Percentiles rank a stretch among this genome's conserved stretches.
Conservation (phyloP, 1,139 yeast genomes). For the Geotrichum fermentans region DNA sequence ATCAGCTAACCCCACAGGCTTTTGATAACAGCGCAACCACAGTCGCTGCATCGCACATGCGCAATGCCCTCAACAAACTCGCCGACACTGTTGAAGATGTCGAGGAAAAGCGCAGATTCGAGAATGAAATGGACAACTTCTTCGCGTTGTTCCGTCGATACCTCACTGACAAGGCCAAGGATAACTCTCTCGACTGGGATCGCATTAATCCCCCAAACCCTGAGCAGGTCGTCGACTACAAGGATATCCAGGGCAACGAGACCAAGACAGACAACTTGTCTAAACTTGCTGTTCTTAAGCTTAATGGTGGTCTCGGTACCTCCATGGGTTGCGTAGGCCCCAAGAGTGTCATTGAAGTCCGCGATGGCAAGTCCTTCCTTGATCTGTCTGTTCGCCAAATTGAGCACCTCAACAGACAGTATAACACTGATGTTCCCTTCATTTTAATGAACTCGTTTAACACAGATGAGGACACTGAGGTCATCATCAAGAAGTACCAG, state of each 20-base stretch:
- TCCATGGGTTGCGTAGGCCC: slow-evolving; percentile 99
- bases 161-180: slow-evolving; percentile 81
- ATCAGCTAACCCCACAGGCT: slow-evolving; percentile 47
- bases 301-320: slow-evolving; percentile 97
- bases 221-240: slow-evolving; percentile 82
- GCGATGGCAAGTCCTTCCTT: slow-evolving; percentile 95
- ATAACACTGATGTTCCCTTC: slow-evolving; percentile 90
- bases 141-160: slow-evolving; percentile 92
- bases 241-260: slow-evolving; percentile 35
- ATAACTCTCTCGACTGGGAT: slow-evolving; percentile 86
- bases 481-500: slow-evolving; percentile 91
- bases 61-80: slow-evolving; percentile 86
- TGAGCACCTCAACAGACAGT: slow-evolving; percentile 85
- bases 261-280: slow-evolving; percentile 52
- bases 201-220: slow-evolving; percentile 84
- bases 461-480: slow-evolving; percentile 92
- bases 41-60: slow-evolving; percentile 96
- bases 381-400: slow-evolving; percentile 95
- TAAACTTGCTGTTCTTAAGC: slow-evolving; percentile 89
- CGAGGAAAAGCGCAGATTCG: slow-evolving; percentile 59
- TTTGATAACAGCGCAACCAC: slow-evolving; percentile 94
- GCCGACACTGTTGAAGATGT: slow-evolving; percentile 69
- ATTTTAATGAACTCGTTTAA: slow-evolving; percentile 97
- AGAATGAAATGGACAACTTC: slow-evolving; percentile 90
- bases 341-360: slow-evolving; percentile 93